Percentiles rank a stretch among this genome's conserved stretches.
Conservation (phyloP, 208 protist species). For the Willaertia magna region DNA sequence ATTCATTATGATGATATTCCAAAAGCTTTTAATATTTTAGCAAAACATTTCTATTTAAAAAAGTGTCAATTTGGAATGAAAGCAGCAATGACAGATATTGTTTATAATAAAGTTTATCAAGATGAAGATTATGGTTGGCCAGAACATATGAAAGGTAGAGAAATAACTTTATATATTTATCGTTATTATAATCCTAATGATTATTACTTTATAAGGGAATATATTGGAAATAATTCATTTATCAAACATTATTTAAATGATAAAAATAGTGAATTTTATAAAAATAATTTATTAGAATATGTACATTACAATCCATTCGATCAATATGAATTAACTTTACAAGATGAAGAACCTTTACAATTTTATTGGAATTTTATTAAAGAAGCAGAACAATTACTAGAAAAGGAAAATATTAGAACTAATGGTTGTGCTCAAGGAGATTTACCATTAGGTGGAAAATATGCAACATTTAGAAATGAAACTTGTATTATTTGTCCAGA, state of each 20-base stretch:
- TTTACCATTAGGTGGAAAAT: background rate
- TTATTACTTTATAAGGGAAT: background rate
- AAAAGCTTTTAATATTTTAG: background rate
- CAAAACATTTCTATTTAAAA: background rate
- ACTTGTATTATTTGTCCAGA: background rate
- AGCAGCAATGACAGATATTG: background rate
- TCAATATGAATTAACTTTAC: background rate
- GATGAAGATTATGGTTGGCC: background rate
- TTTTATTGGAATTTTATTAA: background rate
- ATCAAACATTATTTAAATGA: background rate
- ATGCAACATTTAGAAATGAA: slow-evolving; percentile 1
- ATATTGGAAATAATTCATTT: background rate
- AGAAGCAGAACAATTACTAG: background rate
- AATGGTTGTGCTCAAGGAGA: background rate
- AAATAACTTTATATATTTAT: slow-evolving; percentile 3
- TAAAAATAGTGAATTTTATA: background rate
- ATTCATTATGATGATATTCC: background rate
- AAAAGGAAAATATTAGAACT: background rate
- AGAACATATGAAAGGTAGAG: background rate
- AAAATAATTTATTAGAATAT: background rate
- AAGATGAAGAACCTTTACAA: background rate
- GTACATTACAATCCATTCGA: background rate
- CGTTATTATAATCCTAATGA: background rate
- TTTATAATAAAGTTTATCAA: background rate
- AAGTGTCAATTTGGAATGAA: background rate